Base-by-base conservation (phyloP, 1,139 yeast genomes). In the Blastobotrys indianensis region DNA sequence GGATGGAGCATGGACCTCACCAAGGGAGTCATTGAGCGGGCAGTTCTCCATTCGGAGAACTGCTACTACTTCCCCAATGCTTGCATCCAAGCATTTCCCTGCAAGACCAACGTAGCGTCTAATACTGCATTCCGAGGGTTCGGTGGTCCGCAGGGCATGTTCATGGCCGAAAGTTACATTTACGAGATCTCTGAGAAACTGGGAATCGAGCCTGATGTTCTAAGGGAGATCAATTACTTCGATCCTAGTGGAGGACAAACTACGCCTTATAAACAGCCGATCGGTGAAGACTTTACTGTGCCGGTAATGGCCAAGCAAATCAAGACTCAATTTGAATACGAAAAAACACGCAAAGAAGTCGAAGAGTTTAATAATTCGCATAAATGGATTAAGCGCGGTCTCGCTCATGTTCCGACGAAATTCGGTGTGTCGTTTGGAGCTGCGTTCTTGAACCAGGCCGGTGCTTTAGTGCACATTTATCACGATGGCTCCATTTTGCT, bases 141-240 rank as follows among this genome's bases (percentile, higher is more conserved):
- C 54, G 76, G 76, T 25, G 76, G 73, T 3, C 76, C 75, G 6
- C 76, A 73, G 46, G 76, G 75, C 3, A 69, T 71, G 69, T 69
- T 67, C 48, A 60, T 65, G 44, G 68, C 70, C 2, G 76, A 72
- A 50, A 53, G 63, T 13, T 65, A 72, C 42, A 63, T 72, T 34
- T 59, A 60, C 41, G 66, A 68, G 34, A 65, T 71, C 31, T 59
- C 73, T 15, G 74, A 72, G 49, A 51, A 54, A 47, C 59, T 70
- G 37, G 62, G 62, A 1, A 52, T 72, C 39, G 72, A 70, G 45
- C 64, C 70, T 1, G 74, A 72, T 38, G 47, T 51, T 32, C 55
- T 72, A 35, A 58, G 76, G 31, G 61, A 60, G 35, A 54, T 54
- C 41, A 72, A 72, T 55, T 70, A 69, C 52, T 66, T 61, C 42